Evolutionary conservation across 164 flowering plant genomes (phyloP).

Genomic region (Tinospora cordifolia): DNA sequence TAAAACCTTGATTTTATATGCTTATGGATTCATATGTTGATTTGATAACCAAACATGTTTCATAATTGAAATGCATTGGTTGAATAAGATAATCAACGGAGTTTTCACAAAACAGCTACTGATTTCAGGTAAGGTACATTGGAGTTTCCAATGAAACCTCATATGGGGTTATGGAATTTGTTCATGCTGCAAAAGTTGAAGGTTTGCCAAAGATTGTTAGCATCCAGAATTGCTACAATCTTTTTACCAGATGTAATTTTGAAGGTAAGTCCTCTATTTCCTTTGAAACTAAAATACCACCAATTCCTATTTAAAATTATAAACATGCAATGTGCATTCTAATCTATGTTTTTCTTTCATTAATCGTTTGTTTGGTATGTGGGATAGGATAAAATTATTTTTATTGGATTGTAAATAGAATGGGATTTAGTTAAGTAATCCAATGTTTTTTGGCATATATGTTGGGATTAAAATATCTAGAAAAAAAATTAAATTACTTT

Average conservation of each 20-base stretch:
- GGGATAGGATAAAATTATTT: too few species aligned
- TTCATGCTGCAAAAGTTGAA: conserved; percentile 75
- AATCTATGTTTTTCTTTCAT: too few species aligned
- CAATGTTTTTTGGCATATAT: too few species aligned
- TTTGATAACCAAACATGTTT: background rate
- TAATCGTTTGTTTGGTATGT: too few species aligned
- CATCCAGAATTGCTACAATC: conserved; percentile 84
- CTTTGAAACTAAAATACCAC: background rate
- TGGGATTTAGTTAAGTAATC: too few species aligned
- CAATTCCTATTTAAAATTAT: background rate
- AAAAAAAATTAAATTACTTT: too few species aligned
- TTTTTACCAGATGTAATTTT: conserved; percentile 56
- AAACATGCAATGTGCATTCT: background rate
- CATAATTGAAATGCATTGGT: background rate
- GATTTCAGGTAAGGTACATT: conserved; percentile 68
- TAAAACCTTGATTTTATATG: background rate
- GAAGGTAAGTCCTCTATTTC: conserved; percentile 42
- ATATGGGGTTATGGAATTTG: conserved; percentile 94
- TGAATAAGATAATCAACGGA: background rate
- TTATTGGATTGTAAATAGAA: too few species aligned
- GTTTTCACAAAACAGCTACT: background rate
- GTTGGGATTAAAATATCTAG: too few species aligned
- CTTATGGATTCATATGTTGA: background rate
- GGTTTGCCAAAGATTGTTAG: conserved; percentile 93
- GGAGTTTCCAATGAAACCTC: conserved; percentile 98